Conservation (phyloP, 2,329 filamentous ascomycete genomes). For the Penicillium rolfsii region DNA sequence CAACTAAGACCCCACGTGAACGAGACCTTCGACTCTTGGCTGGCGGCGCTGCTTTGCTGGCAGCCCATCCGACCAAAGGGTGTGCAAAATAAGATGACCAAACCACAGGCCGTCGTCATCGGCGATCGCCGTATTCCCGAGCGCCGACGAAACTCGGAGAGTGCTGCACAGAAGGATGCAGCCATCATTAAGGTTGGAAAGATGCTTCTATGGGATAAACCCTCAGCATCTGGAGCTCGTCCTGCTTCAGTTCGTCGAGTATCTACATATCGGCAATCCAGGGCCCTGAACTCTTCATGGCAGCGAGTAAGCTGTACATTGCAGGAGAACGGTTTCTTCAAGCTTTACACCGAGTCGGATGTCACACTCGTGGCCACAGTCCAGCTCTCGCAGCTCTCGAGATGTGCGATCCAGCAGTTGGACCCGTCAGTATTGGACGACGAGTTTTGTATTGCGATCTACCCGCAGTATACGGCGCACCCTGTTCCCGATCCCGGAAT, state of each 20-base stretch:
- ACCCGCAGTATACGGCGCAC: constrained; percentile 83
- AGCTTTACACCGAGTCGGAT: constrained; percentile 84
- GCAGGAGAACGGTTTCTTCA: constrained; percentile 92
- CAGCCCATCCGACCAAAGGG: constrained; percentile 55
- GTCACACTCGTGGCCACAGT: constrained; percentile 78
- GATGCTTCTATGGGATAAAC: constrained; percentile 88
- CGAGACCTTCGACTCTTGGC: constrained; percentile 57
- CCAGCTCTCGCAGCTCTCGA: constrained; percentile 83
- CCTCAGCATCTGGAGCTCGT: constrained; percentile 48
- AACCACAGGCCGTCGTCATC: constrained; percentile 51
- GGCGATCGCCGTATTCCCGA: constrained; percentile 48
- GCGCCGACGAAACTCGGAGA: constrained; percentile 51
- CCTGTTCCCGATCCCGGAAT: constrained; percentile 74
- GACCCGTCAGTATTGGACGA: constrained; percentile 89
- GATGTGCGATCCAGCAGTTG: constrained; percentile 86
- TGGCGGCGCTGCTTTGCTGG: constrained; percentile 56
- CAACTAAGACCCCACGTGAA: constrained; percentile 54
- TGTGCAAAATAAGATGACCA: constrained; percentile 55
- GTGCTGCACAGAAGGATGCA: constrained; percentile 65
- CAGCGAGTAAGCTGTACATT: constrained; percentile 87
- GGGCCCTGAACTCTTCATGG: constrained; percentile 70
- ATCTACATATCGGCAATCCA: constrained; percentile 60
- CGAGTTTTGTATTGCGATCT: constrained; percentile 92
- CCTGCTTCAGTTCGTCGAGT: constrained; percentile 48
- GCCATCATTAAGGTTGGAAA: constrained; percentile 95